Evolutionary conservation across 768 basidiomycete species (phyloP).

Genomic region (Rhodocollybia butyracea): DNA sequence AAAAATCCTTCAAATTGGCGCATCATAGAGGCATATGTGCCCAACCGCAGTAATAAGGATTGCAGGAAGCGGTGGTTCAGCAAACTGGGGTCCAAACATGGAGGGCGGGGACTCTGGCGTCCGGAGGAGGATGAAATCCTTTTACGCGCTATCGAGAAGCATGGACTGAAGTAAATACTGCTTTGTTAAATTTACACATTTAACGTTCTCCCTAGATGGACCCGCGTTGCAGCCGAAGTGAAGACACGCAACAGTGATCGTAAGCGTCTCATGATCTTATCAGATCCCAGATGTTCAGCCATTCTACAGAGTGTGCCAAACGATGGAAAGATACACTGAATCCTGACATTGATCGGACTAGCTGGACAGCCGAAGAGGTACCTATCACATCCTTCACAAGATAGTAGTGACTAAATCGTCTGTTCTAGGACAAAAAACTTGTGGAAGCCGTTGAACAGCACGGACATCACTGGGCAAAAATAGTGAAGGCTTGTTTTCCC

Average conservation of each 20-base stretch:
- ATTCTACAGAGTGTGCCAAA: slow-evolving; percentile 21
- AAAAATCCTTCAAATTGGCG: slow-evolving; percentile 60
- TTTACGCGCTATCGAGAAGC: slow-evolving; percentile 52
- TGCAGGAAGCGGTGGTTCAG: slow-evolving; percentile 64
- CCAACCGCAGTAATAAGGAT: slow-evolving; percentile 61
- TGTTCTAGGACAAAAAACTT: slow-evolving; percentile 18
- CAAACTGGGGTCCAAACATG: slow-evolving; percentile 53
- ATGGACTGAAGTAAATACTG: slow-evolving; percentile 45
- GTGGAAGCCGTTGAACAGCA: slow-evolving; percentile 19
- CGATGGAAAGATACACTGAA: slow-evolving; percentile 27
- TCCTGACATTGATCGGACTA: slow-evolving; percentile 23
- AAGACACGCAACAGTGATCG: slow-evolving; percentile 24
- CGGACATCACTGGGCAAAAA: slow-evolving; percentile 23
- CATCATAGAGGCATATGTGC: slow-evolving; percentile 60
- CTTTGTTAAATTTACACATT: slow-evolving; percentile 12
- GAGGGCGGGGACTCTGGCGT: slow-evolving; percentile 61
- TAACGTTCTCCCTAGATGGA: slow-evolving; percentile 15
- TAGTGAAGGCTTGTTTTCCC: slow-evolving; percentile 24
- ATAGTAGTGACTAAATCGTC: not conserved
- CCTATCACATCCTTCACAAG: not conserved
- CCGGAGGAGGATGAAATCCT: slow-evolving; percentile 59
- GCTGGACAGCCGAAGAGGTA: slow-evolving; percentile 22
- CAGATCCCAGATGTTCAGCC: not conserved
- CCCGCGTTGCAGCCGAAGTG: slow-evolving; percentile 21
- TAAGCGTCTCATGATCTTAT: slow-evolving; percentile 3